Conservation (phyloP, 1,284 basidiomycete genomes). For the Stereum hirsutum region DNA sequence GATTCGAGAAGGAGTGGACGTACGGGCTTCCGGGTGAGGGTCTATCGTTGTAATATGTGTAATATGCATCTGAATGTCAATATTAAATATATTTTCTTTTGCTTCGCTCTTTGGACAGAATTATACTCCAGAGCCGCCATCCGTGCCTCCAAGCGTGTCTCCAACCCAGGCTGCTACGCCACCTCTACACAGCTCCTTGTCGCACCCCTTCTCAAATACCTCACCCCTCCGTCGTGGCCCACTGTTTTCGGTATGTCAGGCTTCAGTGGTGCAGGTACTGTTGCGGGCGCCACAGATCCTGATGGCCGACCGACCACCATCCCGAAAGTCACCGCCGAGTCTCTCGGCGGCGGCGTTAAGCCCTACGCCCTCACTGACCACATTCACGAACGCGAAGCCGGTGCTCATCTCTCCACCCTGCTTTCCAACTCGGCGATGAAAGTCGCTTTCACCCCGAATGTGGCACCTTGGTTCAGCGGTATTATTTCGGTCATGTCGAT, state of each 20-base stretch:
- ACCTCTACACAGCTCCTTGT: slow-evolving; percentile 90
- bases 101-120: slow-evolving; percentile 42
- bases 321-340: slow-evolving; percentile 79
- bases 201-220: slow-evolving; percentile 76
- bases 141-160: slow-evolving; percentile 72
- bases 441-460: slow-evolving; percentile 82
- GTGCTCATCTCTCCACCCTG: slow-evolving; percentile 70
- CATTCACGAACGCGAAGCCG: slow-evolving; percentile 96
- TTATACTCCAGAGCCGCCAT: slow-evolving; percentile 77
- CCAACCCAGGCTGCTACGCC: slow-evolving; percentile 97
- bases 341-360: slow-evolving; percentile 67
- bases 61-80: slow-evolving; percentile 23
- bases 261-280: slow-evolving; percentile 92
- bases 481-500: slow-evolving; percentile 85
- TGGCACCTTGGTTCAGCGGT: slow-evolving; percentile 95
- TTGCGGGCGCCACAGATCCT: slow-evolving; percentile 53
- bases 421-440: slow-evolving; percentile 36
- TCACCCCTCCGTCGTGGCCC: slow-evolving; percentile 60
- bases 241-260: slow-evolving; percentile 93
- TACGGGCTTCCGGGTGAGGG: slow-evolving; percentile 98
- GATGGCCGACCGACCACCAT: slow-evolving; percentile 68
- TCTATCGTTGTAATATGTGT: slow-evolving; percentile 23
- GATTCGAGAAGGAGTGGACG: slow-evolving; percentile 92
- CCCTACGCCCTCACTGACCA: slow-evolving; percentile 94
- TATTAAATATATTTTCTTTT: slow-evolving; percentile 16